phyloP scores from a whole-genome alignment of 345 rosid species.

The Cardiospermum halicacabum region DNA sequence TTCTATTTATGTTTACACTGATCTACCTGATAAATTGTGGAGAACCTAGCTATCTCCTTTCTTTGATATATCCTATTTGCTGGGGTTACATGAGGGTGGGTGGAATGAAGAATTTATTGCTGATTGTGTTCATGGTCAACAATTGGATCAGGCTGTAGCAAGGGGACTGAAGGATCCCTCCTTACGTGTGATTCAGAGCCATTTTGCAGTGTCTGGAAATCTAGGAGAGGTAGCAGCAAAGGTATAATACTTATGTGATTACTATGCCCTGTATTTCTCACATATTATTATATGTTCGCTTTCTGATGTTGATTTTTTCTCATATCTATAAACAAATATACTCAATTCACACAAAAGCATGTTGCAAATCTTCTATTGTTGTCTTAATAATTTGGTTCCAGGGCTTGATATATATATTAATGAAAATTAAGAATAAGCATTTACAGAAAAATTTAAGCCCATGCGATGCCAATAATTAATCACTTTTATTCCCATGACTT shows the following conservation, averaged over 20 bases:
- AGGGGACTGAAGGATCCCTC: conserved; percentile 97
- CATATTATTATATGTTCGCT: background rate
- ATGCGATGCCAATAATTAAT: too few species aligned
- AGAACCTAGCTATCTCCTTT: background rate
- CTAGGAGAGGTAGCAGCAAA: conserved; percentile 95
- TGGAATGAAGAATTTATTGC: background rate
- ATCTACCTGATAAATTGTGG: background rate
- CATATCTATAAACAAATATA: background rate
- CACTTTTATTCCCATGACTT: too few species aligned
- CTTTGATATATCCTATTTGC: background rate
- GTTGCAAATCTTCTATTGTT: background rate
- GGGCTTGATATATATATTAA: too few species aligned
- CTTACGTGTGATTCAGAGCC: conserved; percentile 86
- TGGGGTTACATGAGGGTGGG: background rate
- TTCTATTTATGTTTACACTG: background rate
- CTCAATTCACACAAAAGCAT: too few species aligned
- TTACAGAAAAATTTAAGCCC: too few species aligned
- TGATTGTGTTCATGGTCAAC: conserved; percentile 5
- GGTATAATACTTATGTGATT: conserved; percentile 40
- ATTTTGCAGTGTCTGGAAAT: conserved; percentile 82
- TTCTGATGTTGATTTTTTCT: background rate
- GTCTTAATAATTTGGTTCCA: background rate
- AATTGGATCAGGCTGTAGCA: conserved; percentile 71
- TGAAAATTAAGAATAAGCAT: too few species aligned
- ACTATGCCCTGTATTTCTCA: background rate